Evolutionary conservation across 2,329 filamentous ascomycete genomes (phyloP), one percentile per base, ranked within the genome.

Genomic region (Colletotrichum sp.): DNA sequence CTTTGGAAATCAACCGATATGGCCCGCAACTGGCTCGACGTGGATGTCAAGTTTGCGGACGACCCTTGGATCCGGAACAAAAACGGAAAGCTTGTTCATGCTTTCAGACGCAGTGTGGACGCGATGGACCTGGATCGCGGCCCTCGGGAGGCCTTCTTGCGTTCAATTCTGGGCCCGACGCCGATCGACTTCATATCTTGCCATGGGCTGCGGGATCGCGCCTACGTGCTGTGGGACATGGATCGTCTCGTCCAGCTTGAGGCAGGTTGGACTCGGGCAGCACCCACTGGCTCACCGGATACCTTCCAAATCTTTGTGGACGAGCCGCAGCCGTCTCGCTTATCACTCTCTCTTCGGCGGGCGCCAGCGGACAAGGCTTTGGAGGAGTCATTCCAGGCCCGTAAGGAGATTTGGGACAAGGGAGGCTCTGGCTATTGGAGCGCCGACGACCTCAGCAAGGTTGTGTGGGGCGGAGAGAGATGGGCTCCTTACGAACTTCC

Each of bases 21-120:
- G 10, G 3, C 0, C 0, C 43, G 3, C 18, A 48, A 7, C 38
- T 0, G 43, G 43, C n/a, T n/a, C n/a, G n/a, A n/a, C n/a, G n/a
- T n/a, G n/a, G n/a, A n/a, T n/a, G n/a, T n/a, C n/a, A n/a, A n/a
- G n/a, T n/a, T n/a, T n/a, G n/a, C 43, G 5, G 43, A 48, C 6
- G 43, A 52, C 10, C 43, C 18, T 0, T 52, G 43, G 43, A 1
- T 52, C n/a, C n/a, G n/a, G n/a, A n/a, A 3, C 43, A 0, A 5
- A 13, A 52, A 13, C n/a, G n/a, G n/a, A n/a, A n/a, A n/a, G n/a
- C n/a, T n/a, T n/a, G n/a, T n/a, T n/a, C n/a, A n/a, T n/a, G n/a
- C n/a, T n/a, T n/a, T n/a, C n/a, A n/a, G n/a, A n/a, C n/a, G n/a
- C n/a, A n/a, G n/a, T n/a, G n/a, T n/a, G n/a, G n/a, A n/a, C n/a